Base-by-base conservation (phyloP, 352 stramenopile genomes). In the Globisporangium camurandrum region DNA sequence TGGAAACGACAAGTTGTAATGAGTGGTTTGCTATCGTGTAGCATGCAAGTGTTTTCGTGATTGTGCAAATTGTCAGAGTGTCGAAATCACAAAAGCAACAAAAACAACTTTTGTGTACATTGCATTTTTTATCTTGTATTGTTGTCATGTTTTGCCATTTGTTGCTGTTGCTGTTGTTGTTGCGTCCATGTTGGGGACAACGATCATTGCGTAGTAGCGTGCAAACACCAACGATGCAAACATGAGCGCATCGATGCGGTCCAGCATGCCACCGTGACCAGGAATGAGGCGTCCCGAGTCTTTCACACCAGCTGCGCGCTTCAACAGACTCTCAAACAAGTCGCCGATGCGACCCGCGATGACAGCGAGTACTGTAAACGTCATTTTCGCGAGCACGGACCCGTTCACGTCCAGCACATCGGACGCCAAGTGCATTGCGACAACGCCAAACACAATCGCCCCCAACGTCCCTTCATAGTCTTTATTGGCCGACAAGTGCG, bases 201-300 rank as follows among this genome's bases (percentile, higher is more conserved):
- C 66, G 41, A 74, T 67, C 26, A 67, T 66, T 17, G 69, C 66
- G 40, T 83, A 84, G 62, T 86, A 86, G 4, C 71, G 52, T 10
- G 69, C 62, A 28, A 89, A 89, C 22, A 89, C 73, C 6, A 86
- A 53, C 26, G 66, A 73, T 1, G 77, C 68, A 53, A 98, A 98
- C 53, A 98, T 93, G 49, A 97, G 93, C 40, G 89, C 95, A 56
- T 98, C 94, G 20, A 98, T 90, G 38, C 94, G 84, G 59, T 98
- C 95, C 37, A 98, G 75, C 41, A 98, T 84, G 28, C 95, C 95
- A 30, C 95, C 95, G 60, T 98, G 94, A 54, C 96, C 95, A 16
- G 95, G 95, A 60, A 98, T 96, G 23, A 98, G 66, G 56, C 90
- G 86, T 4, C 94, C 95, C 49, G 95, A 97, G 63, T 98, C 91